Conservation (phyloP, 2,329 filamentous ascomycete species). For the Trichoderma sp. region DNA sequence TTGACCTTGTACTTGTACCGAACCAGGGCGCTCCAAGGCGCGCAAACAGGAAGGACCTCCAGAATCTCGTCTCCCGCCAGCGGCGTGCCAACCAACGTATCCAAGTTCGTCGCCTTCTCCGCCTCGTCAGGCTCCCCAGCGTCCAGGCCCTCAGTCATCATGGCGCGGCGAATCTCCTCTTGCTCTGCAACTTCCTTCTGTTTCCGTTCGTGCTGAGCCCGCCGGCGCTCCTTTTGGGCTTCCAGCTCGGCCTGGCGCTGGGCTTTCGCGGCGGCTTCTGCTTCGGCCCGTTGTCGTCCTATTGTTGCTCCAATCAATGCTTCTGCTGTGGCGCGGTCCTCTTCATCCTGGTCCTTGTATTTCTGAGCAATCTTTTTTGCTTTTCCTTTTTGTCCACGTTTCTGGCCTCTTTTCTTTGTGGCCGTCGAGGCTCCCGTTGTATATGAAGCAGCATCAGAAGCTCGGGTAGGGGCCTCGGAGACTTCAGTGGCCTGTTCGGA, state of each 20-base stretch:
- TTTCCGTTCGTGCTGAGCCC: slow-evolving; percentile 76
- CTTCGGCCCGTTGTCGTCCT: slow-evolving; percentile 67
- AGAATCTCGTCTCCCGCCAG: slow-evolving; percentile 81
- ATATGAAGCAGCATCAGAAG: slow-evolving; percentile 6
- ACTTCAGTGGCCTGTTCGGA: slow-evolving; percentile 29
- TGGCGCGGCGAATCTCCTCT: slow-evolving; percentile 66
- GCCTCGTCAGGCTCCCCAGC: slow-evolving; percentile 61
- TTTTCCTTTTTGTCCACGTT: slow-evolving; percentile 78
- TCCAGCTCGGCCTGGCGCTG: slow-evolving; percentile 68
- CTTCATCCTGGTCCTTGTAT: slow-evolving; percentile 93
- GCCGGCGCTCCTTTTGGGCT: slow-evolving; percentile 71
- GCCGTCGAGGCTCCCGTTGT: background rate
- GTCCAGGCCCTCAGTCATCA: slow-evolving; percentile 61
- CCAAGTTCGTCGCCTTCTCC: slow-evolving; percentile 58
- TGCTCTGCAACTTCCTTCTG: slow-evolving; percentile 75
- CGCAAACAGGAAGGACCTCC: slow-evolving; percentile 64
- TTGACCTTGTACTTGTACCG: slow-evolving; percentile 93
- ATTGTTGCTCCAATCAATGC: slow-evolving; percentile 77
- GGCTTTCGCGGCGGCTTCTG: slow-evolving; percentile 67
- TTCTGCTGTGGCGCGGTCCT: slow-evolving; percentile 83
- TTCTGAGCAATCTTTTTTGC: slow-evolving; percentile 85
- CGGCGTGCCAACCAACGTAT: slow-evolving; percentile 75
- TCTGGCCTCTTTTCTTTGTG: slow-evolving; percentile 46
- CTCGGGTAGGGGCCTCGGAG: slow-evolving; percentile 26
- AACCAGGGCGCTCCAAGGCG: slow-evolving; percentile 62